Base-by-base conservation (phyloP, 495 filamentous ascomycete genomes). In the Tuber magnatum region DNA sequence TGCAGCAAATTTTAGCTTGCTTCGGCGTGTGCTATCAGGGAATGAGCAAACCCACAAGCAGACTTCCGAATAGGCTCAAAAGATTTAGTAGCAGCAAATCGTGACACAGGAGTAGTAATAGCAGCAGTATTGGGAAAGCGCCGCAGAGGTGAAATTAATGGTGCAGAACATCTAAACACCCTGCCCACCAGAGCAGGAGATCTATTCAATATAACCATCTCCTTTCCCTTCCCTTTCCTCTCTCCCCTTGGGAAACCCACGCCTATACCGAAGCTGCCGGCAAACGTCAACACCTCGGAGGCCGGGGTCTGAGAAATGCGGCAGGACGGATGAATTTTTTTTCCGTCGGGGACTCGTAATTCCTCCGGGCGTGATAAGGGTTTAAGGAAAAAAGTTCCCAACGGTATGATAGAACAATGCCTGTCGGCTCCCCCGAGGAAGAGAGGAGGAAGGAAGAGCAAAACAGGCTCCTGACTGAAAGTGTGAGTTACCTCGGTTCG, bases 191-290 rank as follows among this genome's bases (percentile, higher is more conserved):
- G 28, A 65, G 28, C 28, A 65, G 56, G 56, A 65, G 56, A 65
- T 35, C 56, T 65, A 65, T 65, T 65, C 32, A 65, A 65, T 65
- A 65, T 65, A 35, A 65, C 56, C 56, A 65, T 65, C 28, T 35
- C 14, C 56, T n/a, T 65, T 65, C n/a, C 56, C n/a, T 32, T 14
- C 48, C 48, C 22, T n/a, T 28, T 24, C n/a, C 10, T n/a, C n/a
- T 16, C 28, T 10, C 56, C 14, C 56, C 14, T 65, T 32, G 28
- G 56, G 56, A 65, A 20, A 65, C 16, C 56, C 32, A 65, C 56
- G 18, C 56, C 56, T 35, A 20, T 32, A 32, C 51, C 28, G 16
- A 8, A 18, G 56, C 14, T 35, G 20, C 43, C 43, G 43, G 43
- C 20, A 65, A 65, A 20, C 56, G 28, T 35, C 14, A 35, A 65